phyloP scores from a whole-genome alignment of 805 yeast genomes.

The Saccharomycopsis vini region DNA sequence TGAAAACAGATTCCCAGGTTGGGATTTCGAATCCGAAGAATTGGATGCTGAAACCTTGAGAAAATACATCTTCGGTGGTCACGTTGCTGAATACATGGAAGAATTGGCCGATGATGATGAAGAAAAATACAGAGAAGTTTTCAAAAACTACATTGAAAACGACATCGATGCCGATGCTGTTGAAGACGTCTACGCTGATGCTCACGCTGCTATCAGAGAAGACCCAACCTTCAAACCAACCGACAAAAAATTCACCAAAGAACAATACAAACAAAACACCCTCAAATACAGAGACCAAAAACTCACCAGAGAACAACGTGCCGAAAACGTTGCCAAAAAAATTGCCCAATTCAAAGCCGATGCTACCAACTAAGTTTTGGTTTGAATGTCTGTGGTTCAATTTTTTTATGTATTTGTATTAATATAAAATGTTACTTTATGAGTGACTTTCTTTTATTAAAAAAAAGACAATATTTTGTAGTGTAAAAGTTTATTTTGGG shows the following conservation, averaged over 20 bases:
- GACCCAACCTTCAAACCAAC: conserved; percentile 89
- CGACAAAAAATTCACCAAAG: conserved; percentile 91
- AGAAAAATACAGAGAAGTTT: conserved; percentile 94
- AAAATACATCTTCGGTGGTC: conserved; percentile 99
- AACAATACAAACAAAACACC: conserved; percentile 94
- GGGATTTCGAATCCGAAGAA: conserved; percentile 98
- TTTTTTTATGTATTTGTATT: no score
- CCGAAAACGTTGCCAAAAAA: conserved; percentile 83
- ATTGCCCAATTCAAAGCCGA: conserved; percentile 83
- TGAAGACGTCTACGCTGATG: conserved; percentile 91
- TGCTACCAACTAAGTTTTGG: conserved; percentile 21
- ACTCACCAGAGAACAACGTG: conserved; percentile 87
- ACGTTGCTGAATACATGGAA: conserved; percentile 99
- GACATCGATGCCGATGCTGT: conserved; percentile 94
- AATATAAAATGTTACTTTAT: no score
- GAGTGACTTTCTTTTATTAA: no score
- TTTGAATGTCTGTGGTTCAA: no score
- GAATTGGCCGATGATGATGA: conserved; percentile 99
- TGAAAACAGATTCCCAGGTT: conserved; percentile 99
- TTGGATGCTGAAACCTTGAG: conserved; percentile 94
- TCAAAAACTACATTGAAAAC: conserved; percentile 93
- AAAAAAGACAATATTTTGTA: no score
- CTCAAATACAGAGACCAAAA: conserved; percentile 84
- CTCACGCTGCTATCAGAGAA: conserved; percentile 93
- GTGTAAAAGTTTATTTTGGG: no score